Conservation (phyloP, 2,329 filamentous ascomycete species). For the Pezicula rhizophila region DNA sequence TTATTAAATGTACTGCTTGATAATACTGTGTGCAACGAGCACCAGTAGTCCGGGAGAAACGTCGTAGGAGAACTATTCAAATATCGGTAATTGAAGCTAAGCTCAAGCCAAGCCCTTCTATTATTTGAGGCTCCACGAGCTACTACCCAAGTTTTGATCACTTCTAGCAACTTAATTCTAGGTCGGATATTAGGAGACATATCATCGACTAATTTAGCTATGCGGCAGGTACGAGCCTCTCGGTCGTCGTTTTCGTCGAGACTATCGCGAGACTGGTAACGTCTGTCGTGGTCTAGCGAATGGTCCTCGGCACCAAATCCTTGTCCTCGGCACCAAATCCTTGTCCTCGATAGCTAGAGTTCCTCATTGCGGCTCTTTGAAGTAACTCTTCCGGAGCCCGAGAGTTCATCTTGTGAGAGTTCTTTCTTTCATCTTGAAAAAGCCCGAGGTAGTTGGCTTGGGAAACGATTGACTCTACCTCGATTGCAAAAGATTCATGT, state of each 20-base stretch:
- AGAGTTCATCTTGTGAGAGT: constrained; percentile 8
- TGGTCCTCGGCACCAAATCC: constrained; percentile 34
- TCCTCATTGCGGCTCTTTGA: constrained; percentile 25
- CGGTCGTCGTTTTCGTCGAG: not conserved
- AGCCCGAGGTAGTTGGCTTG: constrained; percentile 25
- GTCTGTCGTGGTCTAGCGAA: constrained; percentile 24
- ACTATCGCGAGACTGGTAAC: constrained; percentile 29
- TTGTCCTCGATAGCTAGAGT: constrained; percentile 27
- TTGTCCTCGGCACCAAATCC: constrained; percentile 34
- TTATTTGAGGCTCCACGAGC: not conserved
- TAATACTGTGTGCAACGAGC: constrained; percentile 16
- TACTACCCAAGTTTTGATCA: constrained; percentile 14
- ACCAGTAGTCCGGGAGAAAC: constrained; percentile 18
- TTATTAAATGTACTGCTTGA: not conserved
- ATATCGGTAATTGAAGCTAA: constrained; percentile 3
- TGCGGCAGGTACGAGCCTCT: constrained; percentile 9
- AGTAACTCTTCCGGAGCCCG: constrained; percentile 11
- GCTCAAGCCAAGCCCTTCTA: too few species aligned
- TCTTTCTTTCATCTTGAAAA: constrained; percentile 18
- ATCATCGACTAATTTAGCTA: constrained; percentile 12
- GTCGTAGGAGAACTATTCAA: not conserved
- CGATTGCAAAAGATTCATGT: constrained; percentile 34
- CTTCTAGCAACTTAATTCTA: constrained; percentile 10
- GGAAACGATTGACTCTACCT: constrained; percentile 31
- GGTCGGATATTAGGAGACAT: constrained; percentile 12